Evolutionary conservation across 495 filamentous ascomycete genomes (phyloP).

Genomic region (Xylaria nigripes): DNA sequence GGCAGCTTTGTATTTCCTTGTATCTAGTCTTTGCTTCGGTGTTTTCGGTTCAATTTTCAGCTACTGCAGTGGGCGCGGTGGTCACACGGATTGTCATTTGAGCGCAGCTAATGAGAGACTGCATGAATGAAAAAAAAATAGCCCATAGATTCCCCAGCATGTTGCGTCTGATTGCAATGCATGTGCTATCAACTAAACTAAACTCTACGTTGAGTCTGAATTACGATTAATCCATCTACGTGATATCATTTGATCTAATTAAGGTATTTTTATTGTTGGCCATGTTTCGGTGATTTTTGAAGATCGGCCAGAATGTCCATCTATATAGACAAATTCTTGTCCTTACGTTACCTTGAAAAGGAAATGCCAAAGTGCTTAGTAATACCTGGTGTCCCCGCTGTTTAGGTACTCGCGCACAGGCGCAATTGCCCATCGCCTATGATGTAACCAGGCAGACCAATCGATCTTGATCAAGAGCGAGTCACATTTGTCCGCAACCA

Average conservation of each 20-base stretch:
- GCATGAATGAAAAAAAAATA: conserved; percentile 35
- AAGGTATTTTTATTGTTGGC: background rate
- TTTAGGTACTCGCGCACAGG: too few relatives aligned
- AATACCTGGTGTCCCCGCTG: too few relatives aligned
- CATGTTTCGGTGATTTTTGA: background rate
- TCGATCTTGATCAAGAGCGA: too few relatives aligned
- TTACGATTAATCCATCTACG: background rate
- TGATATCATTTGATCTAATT: background rate
- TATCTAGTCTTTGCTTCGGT: conserved; percentile 50
- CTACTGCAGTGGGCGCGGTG: conserved; percentile 36
- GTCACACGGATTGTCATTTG: conserved; percentile 35
- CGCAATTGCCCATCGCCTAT: too few relatives aligned
- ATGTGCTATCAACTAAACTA: background rate
- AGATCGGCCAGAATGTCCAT: too few relatives aligned
- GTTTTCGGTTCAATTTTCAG: conserved; percentile 43
- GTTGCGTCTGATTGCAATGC: background rate
- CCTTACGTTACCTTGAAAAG: too few relatives aligned
- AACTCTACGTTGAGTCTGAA: background rate
- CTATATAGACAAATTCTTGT: too few relatives aligned
- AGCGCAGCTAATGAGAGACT: conserved; percentile 36
- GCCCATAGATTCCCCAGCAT: conserved; percentile 13
- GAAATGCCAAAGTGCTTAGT: too few relatives aligned
- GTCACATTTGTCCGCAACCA: too few relatives aligned
- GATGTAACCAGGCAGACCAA: too few relatives aligned
- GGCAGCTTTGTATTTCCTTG: conserved; percentile 35